Evolutionary conservation across 1,139 yeast genomes (phyloP).

Genomic region (Wickerhamiella pararugosa): DNA sequence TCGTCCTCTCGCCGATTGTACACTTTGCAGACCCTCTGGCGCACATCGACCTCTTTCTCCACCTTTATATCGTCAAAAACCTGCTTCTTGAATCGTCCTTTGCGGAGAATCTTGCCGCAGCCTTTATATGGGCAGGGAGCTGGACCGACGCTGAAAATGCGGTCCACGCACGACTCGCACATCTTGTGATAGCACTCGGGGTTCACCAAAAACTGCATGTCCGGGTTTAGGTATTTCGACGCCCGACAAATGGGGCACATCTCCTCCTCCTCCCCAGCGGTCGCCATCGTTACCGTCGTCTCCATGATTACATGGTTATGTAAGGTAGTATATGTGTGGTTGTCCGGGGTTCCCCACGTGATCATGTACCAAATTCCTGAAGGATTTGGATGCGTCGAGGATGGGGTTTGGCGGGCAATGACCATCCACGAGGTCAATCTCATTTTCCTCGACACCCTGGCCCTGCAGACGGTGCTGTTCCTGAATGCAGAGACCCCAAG

Average conservation of each 20-base stretch:
- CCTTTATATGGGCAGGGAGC: conserved; percentile 92
- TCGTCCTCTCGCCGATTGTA: conserved; percentile 74
- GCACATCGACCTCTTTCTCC: conserved; percentile 82
- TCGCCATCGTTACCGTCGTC: neutral
- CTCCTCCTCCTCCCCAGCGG: conserved; percentile 29
- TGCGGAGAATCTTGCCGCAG: conserved; percentile 75
- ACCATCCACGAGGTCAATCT: conserved; percentile 53
- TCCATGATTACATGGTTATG: too few species aligned
- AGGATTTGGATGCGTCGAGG: conserved; percentile 45
- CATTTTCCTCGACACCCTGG: conserved; percentile 57
- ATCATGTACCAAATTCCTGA: conserved; percentile 34
- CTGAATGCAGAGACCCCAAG: conserved; percentile 50
- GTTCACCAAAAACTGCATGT: conserved; percentile 79
- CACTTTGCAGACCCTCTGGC: conserved; percentile 60
- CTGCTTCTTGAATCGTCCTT: conserved; percentile 82
- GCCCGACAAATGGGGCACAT: conserved; percentile 98
- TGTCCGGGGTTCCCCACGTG: neutral
- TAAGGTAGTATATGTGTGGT: too few species aligned
- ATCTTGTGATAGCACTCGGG: conserved; percentile 97
- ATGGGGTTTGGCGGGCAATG: conserved; percentile 43
- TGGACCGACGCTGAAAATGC: conserved; percentile 88
- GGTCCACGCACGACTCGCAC: conserved; percentile 91
- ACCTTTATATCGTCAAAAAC: conserved; percentile 79
- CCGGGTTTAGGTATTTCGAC: conserved; percentile 84
- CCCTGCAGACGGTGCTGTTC: conserved; percentile 51